Conservation (phyloP, 164 flowering plant species). For the Vitis labrusca region DNA sequence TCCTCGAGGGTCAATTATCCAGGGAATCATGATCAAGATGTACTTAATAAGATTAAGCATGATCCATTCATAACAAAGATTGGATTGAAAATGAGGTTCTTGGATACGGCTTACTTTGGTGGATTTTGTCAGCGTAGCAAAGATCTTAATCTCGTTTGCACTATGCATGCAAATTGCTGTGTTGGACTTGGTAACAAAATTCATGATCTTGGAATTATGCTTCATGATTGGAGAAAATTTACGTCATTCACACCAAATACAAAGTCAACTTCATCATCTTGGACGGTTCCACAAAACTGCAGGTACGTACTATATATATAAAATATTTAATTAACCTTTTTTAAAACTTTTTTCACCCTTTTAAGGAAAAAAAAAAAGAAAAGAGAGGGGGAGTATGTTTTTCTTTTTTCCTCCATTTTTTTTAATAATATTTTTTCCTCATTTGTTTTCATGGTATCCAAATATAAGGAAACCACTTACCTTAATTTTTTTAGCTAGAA, state of each 20-base stretch:
- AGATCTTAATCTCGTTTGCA: conserved; percentile 35
- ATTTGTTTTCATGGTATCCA: no score
- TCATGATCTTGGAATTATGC: conserved; percentile 21
- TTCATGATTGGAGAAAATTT: conserved; percentile 35
- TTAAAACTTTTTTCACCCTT: no score
- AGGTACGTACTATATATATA: conserved; percentile 4
- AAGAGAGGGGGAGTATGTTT: no score
- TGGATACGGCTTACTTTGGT: conserved; percentile 33
- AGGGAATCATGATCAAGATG: conserved; percentile 33
- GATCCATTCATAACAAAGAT: conserved; percentile 2
- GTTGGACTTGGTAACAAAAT: conserved; percentile 26
- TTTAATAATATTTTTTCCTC: no score
- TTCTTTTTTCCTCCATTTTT: no score
- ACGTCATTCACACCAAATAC: neutral
- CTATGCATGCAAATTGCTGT: conserved; percentile 50
- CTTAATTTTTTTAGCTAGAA: no score
- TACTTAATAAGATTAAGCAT: conserved; percentile 27
- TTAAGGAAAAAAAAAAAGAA: no score
- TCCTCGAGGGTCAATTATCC: conserved; percentile 18
- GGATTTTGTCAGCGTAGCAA: conserved; percentile 38
- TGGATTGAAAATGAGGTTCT: conserved; percentile 28
- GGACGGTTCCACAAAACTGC: conserved; percentile 34
- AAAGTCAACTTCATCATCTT: conserved; percentile 1
- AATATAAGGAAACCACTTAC: no score
- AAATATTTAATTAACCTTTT: no score